These are phyloP conservation scores for Medicago ruthenica DNA, from an alignment of 306 rosid genomes.

Conservation along the genomic window DNA sequence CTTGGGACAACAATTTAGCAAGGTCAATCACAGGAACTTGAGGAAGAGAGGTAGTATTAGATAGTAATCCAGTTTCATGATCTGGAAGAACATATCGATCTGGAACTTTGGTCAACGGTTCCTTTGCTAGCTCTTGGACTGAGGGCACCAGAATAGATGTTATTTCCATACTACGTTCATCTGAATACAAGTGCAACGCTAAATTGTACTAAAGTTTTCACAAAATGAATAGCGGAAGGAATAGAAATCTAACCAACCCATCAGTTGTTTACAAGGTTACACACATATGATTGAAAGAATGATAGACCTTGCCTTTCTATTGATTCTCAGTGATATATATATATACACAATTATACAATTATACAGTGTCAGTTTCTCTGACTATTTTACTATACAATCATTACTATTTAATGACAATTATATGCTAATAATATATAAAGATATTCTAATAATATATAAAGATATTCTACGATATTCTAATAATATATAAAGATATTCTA, in stretches of 20 bases:
- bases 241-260: background rate
- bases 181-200: slow-evolving; percentile 2
- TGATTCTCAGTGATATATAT: no score
- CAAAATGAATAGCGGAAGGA: background rate
- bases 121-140: slow-evolving; percentile 40
- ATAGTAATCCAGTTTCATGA: slow-evolving; percentile 17
- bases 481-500: no score
- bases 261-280: background rate
- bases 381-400: no score
- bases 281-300: no score
- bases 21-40: slow-evolving; percentile 52
- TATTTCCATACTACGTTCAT: slow-evolving; percentile 19
- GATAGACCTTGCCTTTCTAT: no score
- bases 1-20: slow-evolving; percentile 40
- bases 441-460: no score
- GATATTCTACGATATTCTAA: no score
- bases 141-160: slow-evolving; percentile 29
- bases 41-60: slow-evolving; percentile 10
- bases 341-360: no score
- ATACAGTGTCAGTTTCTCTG: no score
- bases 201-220: background rate
- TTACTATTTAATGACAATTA: no score
- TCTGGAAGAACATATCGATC: slow-evolving; percentile 37
- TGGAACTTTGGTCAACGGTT: slow-evolving; percentile 32
- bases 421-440: no score